A percentile compares a stretch with the other conserved stretches of the same genome.
These are phyloP conservation scores for Saccharomyces hybrid DNA, from an alignment of 1,139 yeast species.

Conservation along the genomic window DNA sequence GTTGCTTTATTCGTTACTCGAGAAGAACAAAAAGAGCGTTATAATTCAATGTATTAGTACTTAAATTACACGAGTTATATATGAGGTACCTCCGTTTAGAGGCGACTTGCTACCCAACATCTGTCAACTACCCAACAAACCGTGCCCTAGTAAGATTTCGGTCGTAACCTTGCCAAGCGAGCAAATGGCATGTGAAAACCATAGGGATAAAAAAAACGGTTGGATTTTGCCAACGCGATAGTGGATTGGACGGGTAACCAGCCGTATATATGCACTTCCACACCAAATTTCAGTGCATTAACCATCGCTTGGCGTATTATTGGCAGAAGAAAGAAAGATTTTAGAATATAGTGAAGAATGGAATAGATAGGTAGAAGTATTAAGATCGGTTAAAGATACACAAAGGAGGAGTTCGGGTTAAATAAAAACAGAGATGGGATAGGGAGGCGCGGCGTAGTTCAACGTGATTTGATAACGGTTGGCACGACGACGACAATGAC, in stretches of 20 bases:
- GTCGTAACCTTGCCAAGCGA: not conserved
- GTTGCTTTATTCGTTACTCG: not conserved
- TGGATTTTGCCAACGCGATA: not conserved
- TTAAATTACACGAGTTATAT: not conserved
- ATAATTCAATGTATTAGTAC: too few relatives aligned
- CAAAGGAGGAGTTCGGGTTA: not conserved
- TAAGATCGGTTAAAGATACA: not conserved
- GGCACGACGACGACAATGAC: conserved; percentile 58
- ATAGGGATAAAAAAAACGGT: not conserved
- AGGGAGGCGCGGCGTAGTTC: not conserved
- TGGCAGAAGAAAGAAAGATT: too few relatives aligned
- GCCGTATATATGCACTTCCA: not conserved
- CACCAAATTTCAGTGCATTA: too few relatives aligned
- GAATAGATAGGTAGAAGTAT: not conserved
- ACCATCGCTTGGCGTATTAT: not conserved
- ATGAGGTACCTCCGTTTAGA: not conserved
- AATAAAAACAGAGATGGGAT: not conserved
- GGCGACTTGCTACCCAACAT: conserved; percentile 4
- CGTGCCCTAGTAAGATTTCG: not conserved
- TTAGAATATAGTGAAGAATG: not conserved
- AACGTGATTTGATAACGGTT: conserved; percentile 20
- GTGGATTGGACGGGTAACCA: not conserved
- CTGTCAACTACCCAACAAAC: not conserved
- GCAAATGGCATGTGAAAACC: not conserved
- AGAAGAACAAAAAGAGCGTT: not conserved